Base-by-base conservation (phyloP, 148 eudicot species). In the Rhododendron ferrugineum region DNA sequence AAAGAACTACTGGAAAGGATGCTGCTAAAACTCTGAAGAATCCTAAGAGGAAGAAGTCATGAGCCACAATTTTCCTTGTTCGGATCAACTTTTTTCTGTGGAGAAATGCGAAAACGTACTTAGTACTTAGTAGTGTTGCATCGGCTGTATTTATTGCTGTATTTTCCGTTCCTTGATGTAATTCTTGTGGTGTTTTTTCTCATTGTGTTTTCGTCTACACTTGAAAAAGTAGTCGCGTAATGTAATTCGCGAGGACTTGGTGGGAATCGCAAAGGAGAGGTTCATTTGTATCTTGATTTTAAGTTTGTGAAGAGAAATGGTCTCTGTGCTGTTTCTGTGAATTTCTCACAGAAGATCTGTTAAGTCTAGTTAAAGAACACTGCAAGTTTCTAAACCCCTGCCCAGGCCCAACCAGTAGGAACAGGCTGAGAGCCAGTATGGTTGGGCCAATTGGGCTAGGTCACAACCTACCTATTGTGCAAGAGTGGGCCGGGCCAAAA, bases 11-110 rank as follows among this genome's bases (percentile, higher is more conserved):
- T 23, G 93, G 90, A 85, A 94, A 88, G 84, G 88, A 82, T 37
- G 72, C 90, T 14, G 86, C 85, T 8, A 88, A 87, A 85, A n/a
- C 89, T 50, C 22, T 91, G 11, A 92, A 89, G 52, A 91, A 90
- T 81, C 87, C 97, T 18, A 94, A 91, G 84, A 96, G 94, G 82
- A 94, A 92, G 92, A 93, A 93, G 73, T 80, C 91, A 46, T 92
- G 68, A 62, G 68, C 68, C 6, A 23, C 68, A 62, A 62, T 2
- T 62, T 62, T 62, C 26, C 68, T 1, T 22, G 68, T 62, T 22
- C 68, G 10, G 68, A 62, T 62, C 26, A 56, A 56, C 15, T 50
- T 50, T 11, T 50, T 50, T 50, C 56, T 50, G 56, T 50, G 56
- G 4, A 50, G 18, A 18, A 18, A 56, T 56, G 22, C 3, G 23